Percentiles rank a stretch among this genome's conserved stretches.
phyloP scores from a whole-genome alignment of 208 protist species.

The Acanthamoeba culbertsoni region DNA sequence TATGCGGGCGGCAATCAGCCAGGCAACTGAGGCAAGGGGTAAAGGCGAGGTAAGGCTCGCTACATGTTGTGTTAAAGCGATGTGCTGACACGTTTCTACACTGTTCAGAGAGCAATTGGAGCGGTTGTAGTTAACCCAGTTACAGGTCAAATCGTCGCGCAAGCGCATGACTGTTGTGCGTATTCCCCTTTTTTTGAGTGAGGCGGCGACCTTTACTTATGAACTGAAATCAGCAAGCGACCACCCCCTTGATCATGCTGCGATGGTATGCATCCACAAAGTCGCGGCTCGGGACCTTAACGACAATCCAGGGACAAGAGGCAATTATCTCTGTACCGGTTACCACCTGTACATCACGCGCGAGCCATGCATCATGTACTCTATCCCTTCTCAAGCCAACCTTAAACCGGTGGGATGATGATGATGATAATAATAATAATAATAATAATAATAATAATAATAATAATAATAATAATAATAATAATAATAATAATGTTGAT shows the following conservation, averaged over 20 bases:
- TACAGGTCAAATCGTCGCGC: neutral
- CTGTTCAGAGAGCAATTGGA: neutral
- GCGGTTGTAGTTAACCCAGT: conserved; percentile 37
- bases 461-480: neutral
- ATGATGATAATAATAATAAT: neutral
- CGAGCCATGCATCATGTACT: conserved; percentile 56
- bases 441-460: neutral
- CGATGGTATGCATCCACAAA: conserved; percentile 34
- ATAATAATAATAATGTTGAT: neutral
- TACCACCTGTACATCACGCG: conserved; percentile 46
- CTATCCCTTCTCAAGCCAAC: neutral
- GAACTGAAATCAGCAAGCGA: neutral
- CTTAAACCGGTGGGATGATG: too few species aligned
- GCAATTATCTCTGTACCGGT: conserved; percentile 26
- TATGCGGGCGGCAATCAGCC: neutral
- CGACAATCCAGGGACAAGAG: neutral
- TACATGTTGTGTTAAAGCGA: neutral
- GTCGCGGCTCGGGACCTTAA: neutral
- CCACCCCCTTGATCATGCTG: conserved; percentile 31
- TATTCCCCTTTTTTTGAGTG: neutral
- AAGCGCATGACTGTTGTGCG: neutral
- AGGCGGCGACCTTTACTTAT: neutral
- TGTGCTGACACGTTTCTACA: neutral
- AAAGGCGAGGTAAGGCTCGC: conserved; percentile 7
- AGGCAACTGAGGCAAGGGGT: neutral